These are phyloP conservation scores for Ochromonas danica DNA, from an alignment of 108 stramenopile genomes.

Conservation along the genomic window DNA sequence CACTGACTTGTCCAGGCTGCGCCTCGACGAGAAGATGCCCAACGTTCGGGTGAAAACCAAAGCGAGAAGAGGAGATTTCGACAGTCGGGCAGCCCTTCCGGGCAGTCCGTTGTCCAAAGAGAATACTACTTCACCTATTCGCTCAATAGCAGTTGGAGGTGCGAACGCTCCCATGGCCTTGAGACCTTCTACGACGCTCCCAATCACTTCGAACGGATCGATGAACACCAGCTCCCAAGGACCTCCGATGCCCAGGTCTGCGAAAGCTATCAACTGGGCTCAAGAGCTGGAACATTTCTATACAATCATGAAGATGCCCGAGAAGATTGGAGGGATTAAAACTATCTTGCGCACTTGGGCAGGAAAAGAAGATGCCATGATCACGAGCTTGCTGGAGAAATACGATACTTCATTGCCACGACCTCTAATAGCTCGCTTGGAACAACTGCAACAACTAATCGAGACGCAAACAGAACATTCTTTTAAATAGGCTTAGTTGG, in stretches of 20 bases:
- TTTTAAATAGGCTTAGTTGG: too few relatives aligned
- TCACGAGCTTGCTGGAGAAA: background rate
- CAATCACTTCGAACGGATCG: too few relatives aligned
- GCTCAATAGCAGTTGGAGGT: too few relatives aligned
- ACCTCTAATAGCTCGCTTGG: background rate
- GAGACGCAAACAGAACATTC: slow-evolving; percentile 18
- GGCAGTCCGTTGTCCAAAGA: too few relatives aligned
- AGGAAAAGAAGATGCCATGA: slow-evolving; percentile 28
- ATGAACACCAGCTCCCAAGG: too few relatives aligned
- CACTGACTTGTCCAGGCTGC: background rate
- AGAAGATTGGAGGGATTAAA: background rate
- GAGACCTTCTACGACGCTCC: too few relatives aligned
- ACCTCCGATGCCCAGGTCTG: too few relatives aligned
- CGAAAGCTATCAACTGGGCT: background rate
- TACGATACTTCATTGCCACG: background rate
- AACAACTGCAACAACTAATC: background rate
- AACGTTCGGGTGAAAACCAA: background rate
- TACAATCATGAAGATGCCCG: background rate
- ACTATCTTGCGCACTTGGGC: slow-evolving; percentile 12
- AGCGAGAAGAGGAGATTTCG: too few relatives aligned
- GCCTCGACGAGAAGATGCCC: background rate
- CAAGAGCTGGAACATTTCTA: slow-evolving; percentile 21
- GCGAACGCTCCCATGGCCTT: too few relatives aligned
- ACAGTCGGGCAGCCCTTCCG: too few relatives aligned
- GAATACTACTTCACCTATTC: too few relatives aligned